These are phyloP conservation scores for Solanum acaule DNA, from an alignment of 257 asterid genomes.

Conservation along the genomic window DNA sequence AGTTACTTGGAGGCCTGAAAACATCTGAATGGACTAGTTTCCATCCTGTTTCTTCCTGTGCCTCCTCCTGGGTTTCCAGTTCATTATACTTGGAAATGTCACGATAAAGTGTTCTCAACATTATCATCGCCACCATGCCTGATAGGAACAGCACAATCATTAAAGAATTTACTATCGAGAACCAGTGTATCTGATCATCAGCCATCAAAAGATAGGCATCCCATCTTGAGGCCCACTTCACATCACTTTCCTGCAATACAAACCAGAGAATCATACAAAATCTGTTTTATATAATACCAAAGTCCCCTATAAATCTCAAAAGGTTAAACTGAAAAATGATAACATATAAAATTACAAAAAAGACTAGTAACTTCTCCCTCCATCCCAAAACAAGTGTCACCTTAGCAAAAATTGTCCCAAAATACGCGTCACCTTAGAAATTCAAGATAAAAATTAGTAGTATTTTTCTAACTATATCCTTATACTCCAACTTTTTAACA, in stretches of 20 bases:
- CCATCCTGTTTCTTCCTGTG: conserved; percentile 85
- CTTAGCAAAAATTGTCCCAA: background rate
- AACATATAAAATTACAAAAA: background rate
- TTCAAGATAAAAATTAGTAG: background rate
- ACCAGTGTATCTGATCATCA: conserved; percentile 81
- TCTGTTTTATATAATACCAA: background rate
- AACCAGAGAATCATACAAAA: background rate
- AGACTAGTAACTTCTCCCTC: background rate
- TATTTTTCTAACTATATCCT: background rate
- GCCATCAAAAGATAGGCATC: conserved; percentile 69
- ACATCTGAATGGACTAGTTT: conserved; percentile 66
- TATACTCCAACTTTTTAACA: background rate
- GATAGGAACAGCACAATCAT: conserved; percentile 83
- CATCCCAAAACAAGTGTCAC: background rate
- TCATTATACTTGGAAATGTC: conserved; percentile 71
- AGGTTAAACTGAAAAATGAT: background rate
- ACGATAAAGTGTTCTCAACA: conserved; percentile 65
- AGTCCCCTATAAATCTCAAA: background rate
- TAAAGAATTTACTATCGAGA: conserved; percentile 64
- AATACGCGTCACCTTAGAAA: background rate
- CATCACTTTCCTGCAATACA: conserved; percentile 57
- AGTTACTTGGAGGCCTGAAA: conserved; percentile 56
- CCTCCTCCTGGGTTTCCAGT: conserved; percentile 75
- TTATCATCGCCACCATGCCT: conserved; percentile 80
- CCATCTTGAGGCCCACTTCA: conserved; percentile 90